A percentile compares a stretch with the other conserved stretches of the same genome.
Evolutionary conservation across 257 asterid genomes (phyloP).

Genomic region (Craterostigma plantagineum): DNA sequence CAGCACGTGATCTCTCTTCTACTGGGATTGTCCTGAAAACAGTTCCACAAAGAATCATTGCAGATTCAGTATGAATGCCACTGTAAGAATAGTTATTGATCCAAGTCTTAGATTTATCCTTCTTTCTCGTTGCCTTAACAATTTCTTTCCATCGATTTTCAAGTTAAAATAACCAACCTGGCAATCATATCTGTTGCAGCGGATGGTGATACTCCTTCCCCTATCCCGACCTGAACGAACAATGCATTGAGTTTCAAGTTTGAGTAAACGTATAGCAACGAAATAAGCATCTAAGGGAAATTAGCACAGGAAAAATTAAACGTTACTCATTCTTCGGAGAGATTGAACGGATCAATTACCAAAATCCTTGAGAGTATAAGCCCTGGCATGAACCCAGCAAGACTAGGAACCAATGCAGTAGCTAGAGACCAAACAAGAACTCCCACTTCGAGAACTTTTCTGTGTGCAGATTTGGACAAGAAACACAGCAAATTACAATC

Average conservation of each 20-base stretch:
- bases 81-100: no score
- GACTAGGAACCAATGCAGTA: slow-evolving; percentile 65
- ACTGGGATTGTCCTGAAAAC: slow-evolving; percentile 70
- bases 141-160: no score
- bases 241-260: slow-evolving; percentile 8
- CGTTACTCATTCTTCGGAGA: not conserved
- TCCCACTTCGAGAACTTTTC: slow-evolving; percentile 76
- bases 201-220: slow-evolving; percentile 98
- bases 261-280: slow-evolving; percentile 3
- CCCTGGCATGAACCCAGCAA: slow-evolving; percentile 59
- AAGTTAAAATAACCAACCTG: slow-evolving; percentile 53
- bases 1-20: slow-evolving; percentile 94
- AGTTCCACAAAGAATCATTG: not conserved
- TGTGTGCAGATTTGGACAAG: slow-evolving; percentile 31
- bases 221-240: slow-evolving; percentile 70
- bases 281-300: slow-evolving; percentile 3
- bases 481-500: no score
- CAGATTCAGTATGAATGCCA: no score
- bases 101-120: slow-evolving; percentile 1
- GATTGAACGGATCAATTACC: slow-evolving; percentile 12
- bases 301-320: not conserved
- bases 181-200: slow-evolving; percentile 99
- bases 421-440: slow-evolving; percentile 85
- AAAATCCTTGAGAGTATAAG: slow-evolving; percentile 48
- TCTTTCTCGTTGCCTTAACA: slow-evolving; percentile 4